phyloP scores from a whole-genome alignment of 352 stramenopile species.

The Plasmopara muralis region DNA sequence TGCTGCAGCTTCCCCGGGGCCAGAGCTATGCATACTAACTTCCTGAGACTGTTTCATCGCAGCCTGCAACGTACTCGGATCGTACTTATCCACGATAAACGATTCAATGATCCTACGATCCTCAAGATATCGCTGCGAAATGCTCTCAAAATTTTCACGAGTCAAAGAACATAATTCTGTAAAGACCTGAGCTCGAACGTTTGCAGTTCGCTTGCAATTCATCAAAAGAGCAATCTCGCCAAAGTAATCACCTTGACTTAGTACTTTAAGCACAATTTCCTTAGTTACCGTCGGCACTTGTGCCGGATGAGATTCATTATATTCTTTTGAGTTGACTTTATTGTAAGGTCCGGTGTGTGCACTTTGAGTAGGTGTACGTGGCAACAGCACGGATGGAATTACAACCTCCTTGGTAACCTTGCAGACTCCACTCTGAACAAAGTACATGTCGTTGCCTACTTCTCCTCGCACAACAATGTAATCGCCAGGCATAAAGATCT shows the following conservation, averaged over 20 bases:
- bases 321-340: neutral
- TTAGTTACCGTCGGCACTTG: conserved; percentile 13
- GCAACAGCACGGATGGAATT: neutral
- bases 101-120: too few relatives aligned
- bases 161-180: conserved; percentile 6
- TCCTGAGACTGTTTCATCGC: too few relatives aligned
- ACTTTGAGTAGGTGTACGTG: conserved; percentile 9
- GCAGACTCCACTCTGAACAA: conserved; percentile 71
- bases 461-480: conserved; percentile 30
- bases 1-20: too few relatives aligned
- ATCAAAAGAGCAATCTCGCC: conserved; percentile 75
- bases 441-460: conserved; percentile 86
- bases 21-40: too few relatives aligned
- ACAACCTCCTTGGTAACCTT: conserved; percentile 78
- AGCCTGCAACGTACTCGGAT: too few relatives aligned
- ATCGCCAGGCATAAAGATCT: too few relatives aligned
- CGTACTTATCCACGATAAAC: too few relatives aligned
- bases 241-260: conserved; percentile 77
- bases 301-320: conserved; percentile 1
- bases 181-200: conserved; percentile 64
- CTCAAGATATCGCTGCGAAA: too few relatives aligned
- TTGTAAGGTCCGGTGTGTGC: conserved; percentile 10
- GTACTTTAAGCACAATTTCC: conserved; percentile 57
- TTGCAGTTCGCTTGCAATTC: conserved; percentile 80
- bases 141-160: too few relatives aligned